phyloP scores from a whole-genome alignment of 441 rosid genomes.

The Populus tomentosa region DNA sequence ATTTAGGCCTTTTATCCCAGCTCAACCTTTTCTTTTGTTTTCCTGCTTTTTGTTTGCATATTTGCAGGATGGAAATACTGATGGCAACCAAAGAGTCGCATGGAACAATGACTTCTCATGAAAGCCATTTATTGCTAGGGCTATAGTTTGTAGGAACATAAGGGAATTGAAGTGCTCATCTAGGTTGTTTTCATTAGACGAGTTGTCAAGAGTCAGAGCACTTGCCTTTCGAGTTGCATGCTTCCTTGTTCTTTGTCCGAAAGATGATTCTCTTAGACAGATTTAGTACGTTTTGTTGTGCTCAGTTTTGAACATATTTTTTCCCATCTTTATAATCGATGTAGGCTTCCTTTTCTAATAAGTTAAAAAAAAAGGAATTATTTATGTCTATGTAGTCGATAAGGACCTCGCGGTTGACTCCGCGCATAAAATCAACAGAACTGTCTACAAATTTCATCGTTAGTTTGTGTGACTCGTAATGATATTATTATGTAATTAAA shows the following conservation, averaged over 20 bases:
- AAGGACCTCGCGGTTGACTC: no score
- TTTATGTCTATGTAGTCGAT: not conserved
- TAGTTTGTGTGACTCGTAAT: rapidly evolving
- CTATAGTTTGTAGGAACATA: not conserved
- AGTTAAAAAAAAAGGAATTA: not conserved
- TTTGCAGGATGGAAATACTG: slow-evolving; percentile 37
- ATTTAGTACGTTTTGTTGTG: not conserved
- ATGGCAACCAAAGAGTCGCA: slow-evolving; percentile 30
- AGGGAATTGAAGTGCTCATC: not conserved
- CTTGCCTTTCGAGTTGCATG: not conserved
- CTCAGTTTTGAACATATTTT: not conserved
- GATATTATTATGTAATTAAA: no score
- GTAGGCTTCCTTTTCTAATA: not conserved
- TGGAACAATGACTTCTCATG: slow-evolving; percentile 32
- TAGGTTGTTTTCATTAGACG: not conserved
- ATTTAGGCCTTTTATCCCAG: not conserved
- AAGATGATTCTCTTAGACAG: not conserved
- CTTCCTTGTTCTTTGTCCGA: not conserved
- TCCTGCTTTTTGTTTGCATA: not conserved
- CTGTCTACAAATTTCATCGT: no score
- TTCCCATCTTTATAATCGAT: not conserved
- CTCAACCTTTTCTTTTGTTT: not conserved
- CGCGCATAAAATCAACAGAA: no score
- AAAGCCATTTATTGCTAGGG: not conserved
- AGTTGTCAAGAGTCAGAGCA: not conserved